A percentile compares a stretch with the other conserved stretches of the same genome.
These are phyloP conservation scores for Aspergillus bertholletiae DNA, from an alignment of 495 filamentous ascomycete species.

Conservation along the genomic window DNA sequence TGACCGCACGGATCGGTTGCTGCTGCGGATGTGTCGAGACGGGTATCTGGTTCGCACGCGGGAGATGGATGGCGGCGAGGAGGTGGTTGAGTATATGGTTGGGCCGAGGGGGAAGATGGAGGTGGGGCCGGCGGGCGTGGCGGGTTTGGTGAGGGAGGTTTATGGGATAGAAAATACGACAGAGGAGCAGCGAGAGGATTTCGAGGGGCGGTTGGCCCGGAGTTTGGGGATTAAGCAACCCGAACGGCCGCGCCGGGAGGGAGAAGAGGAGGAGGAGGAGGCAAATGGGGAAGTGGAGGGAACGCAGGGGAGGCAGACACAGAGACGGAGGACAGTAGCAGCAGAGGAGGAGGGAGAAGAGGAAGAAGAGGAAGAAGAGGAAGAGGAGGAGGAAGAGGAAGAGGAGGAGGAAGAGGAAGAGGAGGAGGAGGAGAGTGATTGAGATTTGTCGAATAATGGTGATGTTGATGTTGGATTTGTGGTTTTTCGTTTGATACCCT, in stretches of 20 bases:
- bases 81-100: conserved; percentile 71
- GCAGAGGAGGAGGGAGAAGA: conserved; percentile 32
- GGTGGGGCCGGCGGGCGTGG: conserved; percentile 69
- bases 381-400: conserved; percentile 9
- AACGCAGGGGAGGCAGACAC: conserved; percentile 3
- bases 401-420: conserved; percentile 14
- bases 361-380: conserved; percentile 14
- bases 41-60: conserved; percentile 76
- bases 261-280: conserved; percentile 15
- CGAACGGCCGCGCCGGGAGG: conserved; percentile 6
- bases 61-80: conserved; percentile 66
- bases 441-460: no score
- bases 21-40: conserved; percentile 73
- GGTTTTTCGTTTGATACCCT: background rate
- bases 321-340: conserved; percentile 7
- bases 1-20: conserved; percentile 70
- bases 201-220: conserved; percentile 28
- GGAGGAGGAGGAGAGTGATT: conserved; percentile 26
- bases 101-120: conserved; percentile 85
- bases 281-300: conserved; percentile 8
- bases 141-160: conserved; percentile 62
- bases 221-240: conserved; percentile 25
- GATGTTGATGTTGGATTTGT: no score
- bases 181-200: conserved; percentile 34
- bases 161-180: conserved; percentile 40